A percentile compares a stretch with the other conserved stretches of the same genome.
Conservation (phyloP, 192 early-diverging fungal genomes). For the Coemansia sp. region DNA sequence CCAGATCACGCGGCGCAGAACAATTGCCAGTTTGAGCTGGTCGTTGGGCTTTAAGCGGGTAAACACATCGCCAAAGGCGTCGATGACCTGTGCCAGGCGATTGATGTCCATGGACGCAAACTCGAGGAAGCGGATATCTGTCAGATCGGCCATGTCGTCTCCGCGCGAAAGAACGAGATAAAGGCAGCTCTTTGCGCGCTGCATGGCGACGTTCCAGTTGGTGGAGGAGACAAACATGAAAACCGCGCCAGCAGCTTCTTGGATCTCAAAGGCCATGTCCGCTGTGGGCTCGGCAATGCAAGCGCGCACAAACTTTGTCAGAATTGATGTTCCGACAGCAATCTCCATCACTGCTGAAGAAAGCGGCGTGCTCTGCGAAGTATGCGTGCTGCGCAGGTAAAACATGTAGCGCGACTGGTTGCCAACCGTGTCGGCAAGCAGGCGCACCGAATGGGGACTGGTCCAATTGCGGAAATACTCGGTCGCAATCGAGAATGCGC, state of each 20-base stretch:
- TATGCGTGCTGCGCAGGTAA: constrained; percentile 42
- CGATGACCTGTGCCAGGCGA: constrained; percentile 68
- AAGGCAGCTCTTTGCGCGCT: constrained; percentile 69
- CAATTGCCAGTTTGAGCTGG: constrained; percentile 74
- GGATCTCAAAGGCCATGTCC: constrained; percentile 63
- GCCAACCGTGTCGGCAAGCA: constrained; percentile 41
- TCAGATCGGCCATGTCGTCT: constrained; percentile 70
- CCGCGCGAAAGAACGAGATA: constrained; percentile 63
- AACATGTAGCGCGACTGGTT: constrained; percentile 52
- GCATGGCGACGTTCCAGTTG: constrained; percentile 85
- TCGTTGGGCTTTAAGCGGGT: constrained; percentile 65
- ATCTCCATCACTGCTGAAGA: constrained; percentile 32
- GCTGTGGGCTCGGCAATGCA: constrained; percentile 56
- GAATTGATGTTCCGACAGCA: constrained; percentile 35
- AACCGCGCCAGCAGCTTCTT: constrained; percentile 80
- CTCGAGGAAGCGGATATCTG: constrained; percentile 87
- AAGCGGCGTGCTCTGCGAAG: constrained; percentile 47
- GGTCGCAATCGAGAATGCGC: constrained; percentile 42
- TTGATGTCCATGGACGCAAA: constrained; percentile 78
- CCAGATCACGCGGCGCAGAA: constrained; percentile 85
- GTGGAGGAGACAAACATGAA: constrained; percentile 85
- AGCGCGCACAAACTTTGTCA: constrained; percentile 54
- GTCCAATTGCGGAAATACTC: constrained; percentile 52
- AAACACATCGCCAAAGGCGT: constrained; percentile 50
- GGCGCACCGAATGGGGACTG: constrained; percentile 42